Base-by-base conservation (phyloP, 2,329 filamentous ascomycete genomes). In the Paracamarosporium sp. region DNA sequence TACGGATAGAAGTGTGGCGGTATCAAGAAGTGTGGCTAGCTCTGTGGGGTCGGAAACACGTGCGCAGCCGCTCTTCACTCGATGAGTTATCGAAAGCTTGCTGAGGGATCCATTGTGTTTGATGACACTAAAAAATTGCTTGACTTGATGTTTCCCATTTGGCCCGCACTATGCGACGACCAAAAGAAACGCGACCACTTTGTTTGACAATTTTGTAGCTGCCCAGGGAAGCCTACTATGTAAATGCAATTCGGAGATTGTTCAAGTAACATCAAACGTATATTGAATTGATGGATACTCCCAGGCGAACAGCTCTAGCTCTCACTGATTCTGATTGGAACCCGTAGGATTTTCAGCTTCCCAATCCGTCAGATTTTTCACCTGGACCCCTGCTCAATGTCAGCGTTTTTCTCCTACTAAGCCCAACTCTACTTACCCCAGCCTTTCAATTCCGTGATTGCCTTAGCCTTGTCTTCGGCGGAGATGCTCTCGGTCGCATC, bases 401-500 rank as follows among this genome's bases (percentile, higher is more conserved):
- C 20, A 38, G 25, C 40, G 12, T 53, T 25, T 31, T 24, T 15
- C 33, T 31, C 36, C 22, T n/a, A 30, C 6, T 11, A 24, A 40
- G 15, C 11, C 22, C 12, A 33, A 17, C 22, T 9, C 24, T n/a
- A 62, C 59, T 61, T 40, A 65, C 63, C 63, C 61, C 61, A 69
- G 8, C 51, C 60, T 20, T 63, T 41, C 46, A 66, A 50, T 33
- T 67, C 66, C 28, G 50, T 25, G 41, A 69, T 64, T 12, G 63
- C 53, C 8, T 45, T 56, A 9, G 50, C 53, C 35, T 67, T 69
- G 25, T 61, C 48, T 25, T 58, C 60, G 17, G 50, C 59, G 13
- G 61, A 62, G 31, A 60, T 17, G 20, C 54, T 65, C 51, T 69
- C 66, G 4, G 63, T 69, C 31, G 65, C 66, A 61, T 69, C 66